Evolutionary conservation across 176 grass and related monocot genomes (phyloP), one percentile per base, ranked within the genome.

Genomic region (Musa troglodytarum): DNA sequence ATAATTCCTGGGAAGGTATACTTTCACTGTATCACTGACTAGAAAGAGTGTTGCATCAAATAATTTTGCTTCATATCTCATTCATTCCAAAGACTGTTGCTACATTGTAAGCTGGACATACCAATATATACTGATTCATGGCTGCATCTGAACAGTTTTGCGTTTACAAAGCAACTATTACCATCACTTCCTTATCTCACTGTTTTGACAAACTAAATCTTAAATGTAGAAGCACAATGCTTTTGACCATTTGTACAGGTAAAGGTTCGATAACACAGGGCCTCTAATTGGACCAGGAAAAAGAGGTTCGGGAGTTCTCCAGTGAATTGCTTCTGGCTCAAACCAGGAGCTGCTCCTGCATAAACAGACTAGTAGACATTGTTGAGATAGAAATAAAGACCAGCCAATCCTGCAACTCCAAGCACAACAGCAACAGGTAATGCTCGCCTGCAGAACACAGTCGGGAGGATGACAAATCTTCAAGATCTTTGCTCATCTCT

Each of bases 371-470:
- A 93, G 72, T 89, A 98, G 21, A 71, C 65, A 59, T 15, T 89
- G 86, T 91, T 98, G 67, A 98, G 82, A 76, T 99, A 99, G 82
- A 87, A 87, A 81, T 84, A 98, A 2, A 93, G 24, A 24, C 84
- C 88, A 0, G 74, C 88, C 24, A 99, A 70, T 34, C 71, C 88
- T 11, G 83, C 54, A 57, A 91, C 2, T 72, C 86, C 95, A 0
- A 84, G 77, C 17, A 85, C 88, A 7, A 87, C 57, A 10, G 84
- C 95, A 22, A 93, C 78, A 7, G 95, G 95, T 73, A 99, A 81
- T n/a, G 86, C 88, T 71, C 77, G 25, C 61, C 95, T 99, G 82
- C 68, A 81, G 21, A 83, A 54, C 26, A 54, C 58, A 71, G 3
- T 52, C 49, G 53, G 69, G 53, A 64, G 17, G 34, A 79, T n/a